Percentiles rank a stretch among this genome's conserved stretches.
These are phyloP conservation scores for Rhizopogon salebrosus DNA, from an alignment of 768 basidiomycete genomes.

Conservation along the genomic window DNA sequence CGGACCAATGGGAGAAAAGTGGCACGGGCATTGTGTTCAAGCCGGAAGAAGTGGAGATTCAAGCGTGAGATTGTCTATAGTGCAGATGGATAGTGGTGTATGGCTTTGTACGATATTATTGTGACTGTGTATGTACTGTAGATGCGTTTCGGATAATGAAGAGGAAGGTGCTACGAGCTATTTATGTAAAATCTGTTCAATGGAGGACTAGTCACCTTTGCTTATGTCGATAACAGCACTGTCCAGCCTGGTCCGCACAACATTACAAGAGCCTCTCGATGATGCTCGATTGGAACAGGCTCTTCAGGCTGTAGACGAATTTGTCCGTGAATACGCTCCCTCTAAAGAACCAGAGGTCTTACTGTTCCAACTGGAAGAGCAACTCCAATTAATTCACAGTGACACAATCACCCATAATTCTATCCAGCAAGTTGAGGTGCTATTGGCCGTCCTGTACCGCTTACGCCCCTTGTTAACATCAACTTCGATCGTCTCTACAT, in stretches of 20 bases:
- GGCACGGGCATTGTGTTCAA: conserved; percentile 31
- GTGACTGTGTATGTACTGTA: too few species aligned
- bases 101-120: neutral
- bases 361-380: conserved; percentile 54
- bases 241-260: conserved; percentile 49
- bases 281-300: conserved; percentile 45
- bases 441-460: conserved; percentile 62
- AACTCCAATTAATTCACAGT: conserved; percentile 58
- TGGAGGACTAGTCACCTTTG: neutral
- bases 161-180: neutral
- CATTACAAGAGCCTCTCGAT: conserved; percentile 51
- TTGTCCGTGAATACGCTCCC: conserved; percentile 45
- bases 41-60: conserved; percentile 20
- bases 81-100: neutral
- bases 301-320: conserved; percentile 47
- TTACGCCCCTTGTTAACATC: conserved; percentile 58
- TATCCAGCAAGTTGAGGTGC: conserved; percentile 56
- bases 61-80: neutral
- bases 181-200: neutral
- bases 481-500: conserved; percentile 63
- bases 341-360: conserved; percentile 40
- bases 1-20: conserved; percentile 35
- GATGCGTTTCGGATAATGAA: too few species aligned
- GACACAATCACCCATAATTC: conserved; percentile 62
- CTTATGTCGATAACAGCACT: conserved; percentile 34